Evolutionary conservation across 192 early-diverging fungal genomes (phyloP).

Genomic region (Coemansia sp.): DNA sequence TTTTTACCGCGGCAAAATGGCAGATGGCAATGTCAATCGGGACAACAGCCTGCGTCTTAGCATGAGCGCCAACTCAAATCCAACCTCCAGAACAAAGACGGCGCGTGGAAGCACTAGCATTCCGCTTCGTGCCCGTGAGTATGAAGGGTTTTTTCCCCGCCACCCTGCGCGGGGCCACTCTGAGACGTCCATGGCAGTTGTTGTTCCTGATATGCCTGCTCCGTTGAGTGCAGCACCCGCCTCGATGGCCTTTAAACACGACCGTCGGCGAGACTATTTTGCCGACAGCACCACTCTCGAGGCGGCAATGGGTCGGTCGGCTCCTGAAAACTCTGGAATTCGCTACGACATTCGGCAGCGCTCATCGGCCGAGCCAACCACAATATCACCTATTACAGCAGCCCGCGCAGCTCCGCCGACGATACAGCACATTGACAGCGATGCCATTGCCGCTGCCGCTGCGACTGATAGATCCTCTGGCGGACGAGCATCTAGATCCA

Average conservation of each 20-base stretch:
- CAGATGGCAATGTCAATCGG: background rate
- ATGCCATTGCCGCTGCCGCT: background rate
- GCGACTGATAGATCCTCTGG: background rate
- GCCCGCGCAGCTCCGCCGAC: conserved; percentile 7
- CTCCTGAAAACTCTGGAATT: conserved; percentile 32
- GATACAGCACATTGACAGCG: conserved; percentile 18
- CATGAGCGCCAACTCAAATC: conserved; percentile 9
- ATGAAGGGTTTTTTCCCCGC: conserved; percentile 32
- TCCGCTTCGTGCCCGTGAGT: conserved; percentile 12
- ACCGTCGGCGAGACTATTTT: conserved; percentile 47
- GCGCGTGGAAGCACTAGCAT: background rate
- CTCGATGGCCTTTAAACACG: conserved; percentile 34
- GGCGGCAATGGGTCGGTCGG: conserved; percentile 38
- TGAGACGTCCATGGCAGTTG: conserved; percentile 34
- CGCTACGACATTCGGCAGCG: conserved; percentile 32
- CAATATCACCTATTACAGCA: conserved; percentile 5
- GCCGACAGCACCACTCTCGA: conserved; percentile 36
- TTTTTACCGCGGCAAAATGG: background rate
- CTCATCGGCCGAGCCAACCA: conserved; percentile 18
- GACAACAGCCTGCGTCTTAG: conserved; percentile 2
- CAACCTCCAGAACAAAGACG: background rate
- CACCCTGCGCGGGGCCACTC: conserved; percentile 37
- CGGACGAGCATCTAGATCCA: background rate
- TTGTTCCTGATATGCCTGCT: conserved; percentile 35
- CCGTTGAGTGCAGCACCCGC: conserved; percentile 41